A percentile compares a stretch with the other conserved stretches of the same genome.
phyloP scores from a whole-genome alignment of 495 filamentous ascomycete genomes.

The Niebla homalea region DNA sequence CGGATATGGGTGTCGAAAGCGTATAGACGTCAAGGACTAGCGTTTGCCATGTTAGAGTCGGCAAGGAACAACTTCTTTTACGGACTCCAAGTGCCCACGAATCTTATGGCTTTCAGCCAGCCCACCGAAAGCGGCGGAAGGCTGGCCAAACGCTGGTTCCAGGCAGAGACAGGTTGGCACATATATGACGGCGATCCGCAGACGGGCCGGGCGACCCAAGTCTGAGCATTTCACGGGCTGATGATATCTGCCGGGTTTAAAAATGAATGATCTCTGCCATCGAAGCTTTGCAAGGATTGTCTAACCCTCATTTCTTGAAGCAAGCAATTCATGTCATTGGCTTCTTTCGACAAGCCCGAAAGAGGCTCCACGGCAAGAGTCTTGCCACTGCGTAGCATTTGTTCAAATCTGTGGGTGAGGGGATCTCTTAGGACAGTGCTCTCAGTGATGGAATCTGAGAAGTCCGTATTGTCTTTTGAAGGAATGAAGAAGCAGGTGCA shows the following conservation, averaged over 20 bases:
- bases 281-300: neutral
- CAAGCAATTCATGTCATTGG: conserved; percentile 9
- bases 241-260: neutral
- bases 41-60: conserved; percentile 46
- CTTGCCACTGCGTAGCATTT: neutral
- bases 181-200: conserved; percentile 29
- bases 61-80: conserved; percentile 52
- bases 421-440: neutral
- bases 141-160: conserved; percentile 54
- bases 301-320: conserved; percentile 1
- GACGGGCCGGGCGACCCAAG: neutral
- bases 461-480: neutral
- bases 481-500: conserved; percentile 1
- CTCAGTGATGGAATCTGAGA: neutral
- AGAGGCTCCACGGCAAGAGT: neutral
- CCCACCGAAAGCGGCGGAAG: conserved; percentile 55
- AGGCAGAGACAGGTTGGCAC: conserved; percentile 35
- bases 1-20: conserved; percentile 58
- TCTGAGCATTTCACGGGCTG: neutral
- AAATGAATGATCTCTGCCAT: neutral
- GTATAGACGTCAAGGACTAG: conserved; percentile 47
- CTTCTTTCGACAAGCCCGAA: neutral
- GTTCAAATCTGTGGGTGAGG: neutral
- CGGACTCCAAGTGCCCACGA: conserved; percentile 50
- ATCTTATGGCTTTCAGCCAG: conserved; percentile 57